phyloP scores from a whole-genome alignment of 257 asterid genomes.

The Eucommia ulmoides region DNA sequence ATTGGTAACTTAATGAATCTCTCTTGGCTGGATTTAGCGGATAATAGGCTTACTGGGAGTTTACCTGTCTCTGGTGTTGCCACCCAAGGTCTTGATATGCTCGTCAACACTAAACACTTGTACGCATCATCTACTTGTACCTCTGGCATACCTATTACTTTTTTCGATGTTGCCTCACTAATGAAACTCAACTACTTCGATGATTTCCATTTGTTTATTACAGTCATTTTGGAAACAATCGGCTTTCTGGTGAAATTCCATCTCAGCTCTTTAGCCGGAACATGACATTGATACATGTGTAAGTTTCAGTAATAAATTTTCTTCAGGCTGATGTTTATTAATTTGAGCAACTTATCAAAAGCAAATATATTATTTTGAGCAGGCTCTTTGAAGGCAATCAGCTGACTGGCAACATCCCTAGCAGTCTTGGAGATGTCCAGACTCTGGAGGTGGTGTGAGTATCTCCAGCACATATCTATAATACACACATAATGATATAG shows the following conservation, averaged over 20 bases:
- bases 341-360: too few relatives aligned
- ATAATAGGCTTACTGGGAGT: not conserved
- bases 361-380: not conserved
- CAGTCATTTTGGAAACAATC: constrained; percentile 1
- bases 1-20: not conserved
- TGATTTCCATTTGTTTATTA: not conserved
- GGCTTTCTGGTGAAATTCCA: not conserved
- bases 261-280: not conserved
- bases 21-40: not conserved
- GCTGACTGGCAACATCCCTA: constrained; percentile 17
- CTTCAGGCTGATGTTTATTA: not conserved
- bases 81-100: not conserved
- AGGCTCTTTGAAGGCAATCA: constrained; percentile 16
- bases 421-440: constrained; percentile 12
- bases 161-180: not conserved
- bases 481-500: too few relatives aligned
- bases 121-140: not conserved
- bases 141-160: not conserved
- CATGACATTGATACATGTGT: not conserved
- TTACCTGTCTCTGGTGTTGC: not conserved
- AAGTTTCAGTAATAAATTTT: not conserved
- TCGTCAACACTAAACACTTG: not conserved
- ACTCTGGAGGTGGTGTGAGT: constrained; percentile 25
- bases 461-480: not conserved
- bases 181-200: not conserved